Conservation (phyloP, 2,329 filamentous ascomycete genomes). For the Pseudopithomyces maydicus region DNA sequence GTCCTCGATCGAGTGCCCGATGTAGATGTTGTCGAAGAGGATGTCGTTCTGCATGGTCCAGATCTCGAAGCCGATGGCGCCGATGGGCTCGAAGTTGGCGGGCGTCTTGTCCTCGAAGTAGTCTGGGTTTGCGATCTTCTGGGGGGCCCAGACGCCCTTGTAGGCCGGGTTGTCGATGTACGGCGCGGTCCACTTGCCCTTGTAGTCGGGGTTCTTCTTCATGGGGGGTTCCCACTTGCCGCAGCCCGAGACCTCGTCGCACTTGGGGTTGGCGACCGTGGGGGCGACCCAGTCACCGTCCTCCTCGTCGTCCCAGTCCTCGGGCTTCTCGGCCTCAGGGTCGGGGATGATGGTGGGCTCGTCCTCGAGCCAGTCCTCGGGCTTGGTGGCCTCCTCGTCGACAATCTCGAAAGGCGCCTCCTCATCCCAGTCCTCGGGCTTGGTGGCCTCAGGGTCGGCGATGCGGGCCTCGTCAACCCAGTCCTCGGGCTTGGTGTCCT, state of each 20-base stretch:
- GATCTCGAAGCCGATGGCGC: conserved; percentile 97
- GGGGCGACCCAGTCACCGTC: conserved; percentile 96
- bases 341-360: conserved; percentile 84
- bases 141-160: conserved; percentile 93
- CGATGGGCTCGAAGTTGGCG: conserved; percentile 96
- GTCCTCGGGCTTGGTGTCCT: conserved; percentile 91
- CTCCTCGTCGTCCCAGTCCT: conserved; percentile 99
- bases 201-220: conserved; percentile 95
- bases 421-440: conserved; percentile 99
- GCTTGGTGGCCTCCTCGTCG: conserved; percentile 87
- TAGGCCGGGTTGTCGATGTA: conserved; percentile 96
- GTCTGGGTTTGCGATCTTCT: conserved; percentile 95
- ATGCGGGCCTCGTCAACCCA: conserved; percentile 97
- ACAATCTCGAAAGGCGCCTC: conserved; percentile 96
- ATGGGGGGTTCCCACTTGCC: conserved; percentile 89
- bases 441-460: conserved; percentile 86
- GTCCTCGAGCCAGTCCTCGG: conserved; percentile 93
- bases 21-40: conserved; percentile 99
- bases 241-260: conserved; percentile 88
- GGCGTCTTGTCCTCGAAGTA: conserved; percentile 98
- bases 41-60: conserved; percentile 99
- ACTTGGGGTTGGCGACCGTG: conserved; percentile 94
- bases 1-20: conserved; percentile 94
- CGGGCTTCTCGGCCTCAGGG: conserved; percentile 94
- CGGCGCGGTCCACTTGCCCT: conserved; percentile 97